A percentile compares a stretch with the other conserved stretches of the same genome.
Conservation (phyloP, 2,329 filamentous ascomycete species). For the Paecilomyces variotii region DNA sequence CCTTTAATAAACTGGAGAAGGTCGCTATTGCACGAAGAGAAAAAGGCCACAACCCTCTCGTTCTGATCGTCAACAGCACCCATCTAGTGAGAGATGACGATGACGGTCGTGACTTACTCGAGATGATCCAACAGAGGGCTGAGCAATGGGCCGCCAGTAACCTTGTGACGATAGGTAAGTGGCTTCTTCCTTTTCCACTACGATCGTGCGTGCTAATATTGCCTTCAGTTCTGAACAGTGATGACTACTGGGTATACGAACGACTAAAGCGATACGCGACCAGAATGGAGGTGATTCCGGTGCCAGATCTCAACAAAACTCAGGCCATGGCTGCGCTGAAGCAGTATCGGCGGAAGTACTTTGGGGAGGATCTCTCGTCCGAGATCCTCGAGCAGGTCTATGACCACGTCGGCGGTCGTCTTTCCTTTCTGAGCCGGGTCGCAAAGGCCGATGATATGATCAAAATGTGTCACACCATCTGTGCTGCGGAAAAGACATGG, state of each 20-base stretch:
- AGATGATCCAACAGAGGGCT: constrained; percentile 88
- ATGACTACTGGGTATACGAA: constrained; percentile 99
- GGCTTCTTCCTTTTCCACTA: neutral
- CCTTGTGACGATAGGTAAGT: constrained; percentile 61
- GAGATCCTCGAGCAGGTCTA: constrained; percentile 69
- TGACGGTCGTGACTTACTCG: constrained; percentile 84
- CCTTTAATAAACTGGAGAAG: constrained; percentile 96
- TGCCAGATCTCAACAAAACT: constrained; percentile 71
- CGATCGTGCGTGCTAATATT: neutral
- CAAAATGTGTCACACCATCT: constrained; percentile 64
- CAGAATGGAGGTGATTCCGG: constrained; percentile 85
- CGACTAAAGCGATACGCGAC: constrained; percentile 85
- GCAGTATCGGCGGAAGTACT: constrained; percentile 75
- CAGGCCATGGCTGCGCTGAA: constrained; percentile 69
- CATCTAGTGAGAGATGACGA: constrained; percentile 88
- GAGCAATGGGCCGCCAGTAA: constrained; percentile 94
- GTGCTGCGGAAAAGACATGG: constrained; percentile 66
- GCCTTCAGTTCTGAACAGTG: constrained; percentile 78
- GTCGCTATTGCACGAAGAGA: constrained; percentile 64
- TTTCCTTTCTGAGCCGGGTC: constrained; percentile 82
- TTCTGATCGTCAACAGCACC: constrained; percentile 92
- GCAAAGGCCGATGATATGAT: constrained; percentile 82
- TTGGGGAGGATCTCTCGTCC: constrained; percentile 47
- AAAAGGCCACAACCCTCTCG: constrained; percentile 58
- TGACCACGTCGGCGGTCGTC: constrained; percentile 73